Base-by-base conservation (phyloP, 441 rosid species). In the Gossypium laxum region DNA sequence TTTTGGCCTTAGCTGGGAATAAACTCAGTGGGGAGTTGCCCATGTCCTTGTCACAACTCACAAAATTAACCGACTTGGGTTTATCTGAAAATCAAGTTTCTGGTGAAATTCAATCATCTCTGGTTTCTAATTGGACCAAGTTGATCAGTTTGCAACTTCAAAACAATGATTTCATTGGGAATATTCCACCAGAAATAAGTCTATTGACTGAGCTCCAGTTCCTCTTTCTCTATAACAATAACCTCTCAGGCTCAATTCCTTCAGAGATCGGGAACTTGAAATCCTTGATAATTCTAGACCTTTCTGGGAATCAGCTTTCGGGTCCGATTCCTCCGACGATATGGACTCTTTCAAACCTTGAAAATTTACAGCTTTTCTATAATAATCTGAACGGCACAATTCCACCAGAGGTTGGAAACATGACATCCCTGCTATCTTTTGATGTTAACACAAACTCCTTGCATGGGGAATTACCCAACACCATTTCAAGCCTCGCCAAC, bases 141-240 rank as follows among this genome's bases (percentile, higher is more conserved):
- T 45, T 89, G 70, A 24, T 19, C 14, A 80, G 89, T 1, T 60
- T 85, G 76, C 95, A 86, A 50, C 75, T 88, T n/a, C 91, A 89
- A 38, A 32, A 78, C 75, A 89, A 89, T 75, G 17, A 6, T 14
- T 79, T 88, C 54, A 73, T 79, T 0, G 90, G 91, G 24, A 26
- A 19, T 0, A 86, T 89, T 75, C 92, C 95, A 0, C 52, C 76
- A 0, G 82, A 83, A 76, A 76, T 88, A 3, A 87, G 85, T 41
- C 48, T 73, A 8, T 15, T 85, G 66, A 69, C 74, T 54, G 76
- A 84, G 3, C 89, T 87, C 58, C 59, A 2, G 0, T 0, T 32
- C 64, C 83, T 86, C 26, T 82, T 2, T 32, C 73, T 89, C 30
- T 89, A 70, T 72, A 76, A 74, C 0, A 89, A 87, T 24, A 34